Evolutionary conservation across 805 yeast genomes (phyloP).

Genomic region (Candida argentea): DNA sequence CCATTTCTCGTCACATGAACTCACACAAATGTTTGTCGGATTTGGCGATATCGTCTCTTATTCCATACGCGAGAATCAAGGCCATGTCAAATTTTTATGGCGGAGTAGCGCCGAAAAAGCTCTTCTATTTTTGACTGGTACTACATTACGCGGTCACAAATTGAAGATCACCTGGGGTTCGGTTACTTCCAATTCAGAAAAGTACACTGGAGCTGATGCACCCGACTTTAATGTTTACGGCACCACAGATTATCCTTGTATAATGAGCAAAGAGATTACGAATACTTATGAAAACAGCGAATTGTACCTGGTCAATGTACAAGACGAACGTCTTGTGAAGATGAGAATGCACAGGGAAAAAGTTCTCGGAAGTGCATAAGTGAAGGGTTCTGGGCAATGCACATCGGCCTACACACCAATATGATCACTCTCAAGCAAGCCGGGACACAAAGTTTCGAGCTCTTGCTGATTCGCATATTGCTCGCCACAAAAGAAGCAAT

Average conservation of each 20-base stretch:
- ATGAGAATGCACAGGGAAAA: too few relatives aligned
- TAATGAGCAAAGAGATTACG: too few relatives aligned
- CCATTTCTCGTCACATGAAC: conserved; percentile 49
- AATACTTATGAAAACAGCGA: too few relatives aligned
- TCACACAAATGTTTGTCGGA: conserved; percentile 47
- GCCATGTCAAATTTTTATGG: conserved; percentile 16
- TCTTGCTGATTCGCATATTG: conserved; percentile 27
- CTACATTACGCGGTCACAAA: conserved; percentile 17
- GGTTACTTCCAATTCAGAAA: conserved; percentile 6
- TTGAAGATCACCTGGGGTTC: conserved; percentile 24
- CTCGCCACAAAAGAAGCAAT: conserved; percentile 44
- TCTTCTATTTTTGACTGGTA: conserved; percentile 21
- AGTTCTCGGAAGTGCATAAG: too few relatives aligned
- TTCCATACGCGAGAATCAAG: conserved; percentile 12
- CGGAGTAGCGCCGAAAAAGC: conserved; percentile 30
- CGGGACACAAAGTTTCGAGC: conserved; percentile 38
- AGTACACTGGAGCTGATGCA: conserved; percentile 2
- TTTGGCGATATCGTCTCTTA: conserved; percentile 44
- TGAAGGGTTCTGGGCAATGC: too few relatives aligned
- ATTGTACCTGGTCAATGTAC: too few relatives aligned
- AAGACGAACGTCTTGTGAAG: too few relatives aligned
- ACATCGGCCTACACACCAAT: too few relatives aligned
- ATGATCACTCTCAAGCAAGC: conserved; percentile 35
- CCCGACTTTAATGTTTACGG: too few relatives aligned
- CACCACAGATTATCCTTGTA: too few relatives aligned